phyloP scores from a whole-genome alignment of 2,329 filamentous ascomycete genomes.

The Monilinia fructigena region DNA sequence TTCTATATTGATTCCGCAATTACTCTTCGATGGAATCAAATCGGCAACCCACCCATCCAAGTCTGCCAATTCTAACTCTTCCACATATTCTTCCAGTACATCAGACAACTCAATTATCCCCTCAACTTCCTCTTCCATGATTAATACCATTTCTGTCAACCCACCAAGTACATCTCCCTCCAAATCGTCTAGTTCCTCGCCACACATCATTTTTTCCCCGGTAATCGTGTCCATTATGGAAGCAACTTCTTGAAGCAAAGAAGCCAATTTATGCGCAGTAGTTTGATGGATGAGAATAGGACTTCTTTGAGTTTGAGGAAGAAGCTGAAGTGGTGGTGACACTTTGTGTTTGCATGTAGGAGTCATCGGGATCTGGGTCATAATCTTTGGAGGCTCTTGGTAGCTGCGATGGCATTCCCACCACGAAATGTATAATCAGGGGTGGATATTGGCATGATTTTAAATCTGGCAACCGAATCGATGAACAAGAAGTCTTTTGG shows the following conservation, averaged over 20 bases:
- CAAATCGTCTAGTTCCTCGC: constrained; percentile 11
- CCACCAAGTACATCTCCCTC: constrained; percentile 16
- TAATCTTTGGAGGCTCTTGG: neutral
- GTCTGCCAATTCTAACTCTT: constrained; percentile 16
- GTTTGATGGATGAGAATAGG: neutral
- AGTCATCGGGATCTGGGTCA: neutral
- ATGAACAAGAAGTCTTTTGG: neutral
- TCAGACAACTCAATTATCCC: constrained; percentile 16
- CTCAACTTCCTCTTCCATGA: constrained; percentile 23
- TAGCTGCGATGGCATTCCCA: neutral
- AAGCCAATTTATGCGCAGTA: constrained; percentile 14
- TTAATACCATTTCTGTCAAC: constrained; percentile 18
- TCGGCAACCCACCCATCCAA: constrained; percentile 14
- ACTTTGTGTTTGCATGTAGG: neutral
- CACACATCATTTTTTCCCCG: constrained; percentile 18
- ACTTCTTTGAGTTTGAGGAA: neutral
- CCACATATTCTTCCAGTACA: constrained; percentile 18
- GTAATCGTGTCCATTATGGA: constrained; percentile 20
- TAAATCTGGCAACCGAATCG: no score
- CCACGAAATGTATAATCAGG: neutral
- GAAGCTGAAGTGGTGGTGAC: neutral
- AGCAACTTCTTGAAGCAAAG: constrained; percentile 18
- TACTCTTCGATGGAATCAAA: neutral
- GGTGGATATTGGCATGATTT: neutral
- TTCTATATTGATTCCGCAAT: neutral